A percentile compares a stretch with the other conserved stretches of the same genome.
phyloP scores from a whole-genome alignment of 805 yeast genomes.

The Myxozyma geophila region DNA sequence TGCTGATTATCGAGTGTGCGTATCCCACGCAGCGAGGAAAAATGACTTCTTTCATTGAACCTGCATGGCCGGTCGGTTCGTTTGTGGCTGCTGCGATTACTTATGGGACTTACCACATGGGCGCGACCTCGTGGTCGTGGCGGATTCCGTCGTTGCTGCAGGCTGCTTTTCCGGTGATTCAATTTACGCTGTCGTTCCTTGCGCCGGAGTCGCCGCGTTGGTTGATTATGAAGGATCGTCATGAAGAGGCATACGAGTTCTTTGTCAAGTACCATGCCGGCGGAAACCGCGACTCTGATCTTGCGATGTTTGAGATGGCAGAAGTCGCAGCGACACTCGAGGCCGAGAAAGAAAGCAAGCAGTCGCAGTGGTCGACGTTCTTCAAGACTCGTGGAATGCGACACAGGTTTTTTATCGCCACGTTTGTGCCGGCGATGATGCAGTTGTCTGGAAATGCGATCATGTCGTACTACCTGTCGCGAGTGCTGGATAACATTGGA shows the following conservation, averaged over 20 bases:
- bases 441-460: slow-evolving; percentile 59
- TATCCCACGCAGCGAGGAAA: slow-evolving; percentile 34
- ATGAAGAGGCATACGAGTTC: slow-evolving; percentile 58
- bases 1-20: slow-evolving; percentile 20
- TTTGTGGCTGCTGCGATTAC: slow-evolving; percentile 56
- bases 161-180: slow-evolving; percentile 52
- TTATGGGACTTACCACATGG: slow-evolving; percentile 49
- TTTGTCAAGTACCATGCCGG: slow-evolving; percentile 52
- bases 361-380: slow-evolving; percentile 50
- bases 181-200: slow-evolving; percentile 55
- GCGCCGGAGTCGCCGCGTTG: slow-evolving; percentile 72
- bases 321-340: slow-evolving; percentile 51
- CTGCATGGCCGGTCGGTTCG: slow-evolving; percentile 49
- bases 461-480: slow-evolving; percentile 56
- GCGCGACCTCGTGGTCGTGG: slow-evolving; percentile 51
- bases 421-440: slow-evolving; percentile 48
- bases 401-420: slow-evolving; percentile 49
- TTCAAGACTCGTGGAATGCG: slow-evolving; percentile 49
- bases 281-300: slow-evolving; percentile 43
- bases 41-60: slow-evolving; percentile 47
- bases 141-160: slow-evolving; percentile 60
- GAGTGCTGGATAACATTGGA: slow-evolving; percentile 59
- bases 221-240: slow-evolving; percentile 60
- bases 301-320: slow-evolving; percentile 49
- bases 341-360: slow-evolving; percentile 47